Base-by-base conservation (phyloP, 306 rosid species). In the Hylodesmum podocarpum region DNA sequence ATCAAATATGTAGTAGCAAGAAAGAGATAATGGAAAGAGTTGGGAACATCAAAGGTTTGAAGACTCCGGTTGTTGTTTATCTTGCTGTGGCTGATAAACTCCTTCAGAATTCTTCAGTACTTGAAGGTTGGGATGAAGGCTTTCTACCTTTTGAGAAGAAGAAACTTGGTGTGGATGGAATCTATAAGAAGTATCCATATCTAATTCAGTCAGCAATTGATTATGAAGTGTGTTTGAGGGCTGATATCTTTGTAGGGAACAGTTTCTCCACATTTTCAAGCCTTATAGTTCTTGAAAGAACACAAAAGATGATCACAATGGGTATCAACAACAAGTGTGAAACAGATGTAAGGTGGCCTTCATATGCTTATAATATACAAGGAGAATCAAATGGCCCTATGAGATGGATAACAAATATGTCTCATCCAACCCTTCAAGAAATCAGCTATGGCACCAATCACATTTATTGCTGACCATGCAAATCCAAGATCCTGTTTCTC, bases 191-290 rank as follows among this genome's bases (percentile, higher is more conserved):
- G 78, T 91, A 91, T 81, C 93, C 98, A 0, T 93, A 93, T 86
- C 84, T 91, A 72, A 83, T 93, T 55, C 98, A 88, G 47, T 89
- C 98, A 19, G 97, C 98, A 31, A 93, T 93, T 31, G 98, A 93
- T 77, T 93, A 89, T 63, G 97, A 93, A 87, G 97, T 91, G 76
- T 93, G 98, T 78, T 81, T 72, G 40, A 80, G 90, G 16, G 89
- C 98, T 3, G 96, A 91, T 72, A 72, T 87, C 24, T 93, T 93
- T 68, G 96, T 93, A 4, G 98, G 98, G 49, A 93, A 93, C 81
- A 93, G 93, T 78, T 93, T 89, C 71, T 93, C 98, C 1, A 93
- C 98, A 2, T 93, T 93, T 86, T 93, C 98, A 1, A 91, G 93
- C 69, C 97, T 93, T 5, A 66, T 91, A 13, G 98, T 75, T 53